Conservation (phyloP, 23 red algal genomes). For the Pyropia haitanensis region DNA sequence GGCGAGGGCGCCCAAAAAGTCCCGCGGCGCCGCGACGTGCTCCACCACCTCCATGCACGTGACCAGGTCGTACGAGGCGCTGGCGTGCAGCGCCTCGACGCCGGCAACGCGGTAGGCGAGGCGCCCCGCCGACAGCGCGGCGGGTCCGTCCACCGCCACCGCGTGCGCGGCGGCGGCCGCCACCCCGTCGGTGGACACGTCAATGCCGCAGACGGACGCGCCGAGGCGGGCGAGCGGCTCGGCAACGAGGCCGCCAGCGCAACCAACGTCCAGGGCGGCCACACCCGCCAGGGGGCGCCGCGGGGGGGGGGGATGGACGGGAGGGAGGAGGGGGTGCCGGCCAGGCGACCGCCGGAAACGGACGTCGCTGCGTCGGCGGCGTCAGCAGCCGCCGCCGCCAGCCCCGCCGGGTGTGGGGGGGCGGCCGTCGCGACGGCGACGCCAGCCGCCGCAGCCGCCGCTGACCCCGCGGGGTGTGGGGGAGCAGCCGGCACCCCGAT, state of each 20-base stretch:
- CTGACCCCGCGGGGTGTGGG: background rate
- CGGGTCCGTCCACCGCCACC: slow-evolving; percentile 18
- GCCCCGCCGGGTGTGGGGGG: background rate
- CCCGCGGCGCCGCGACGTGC: slow-evolving; percentile 63
- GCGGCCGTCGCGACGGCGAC: background rate
- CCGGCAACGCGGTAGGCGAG: slow-evolving; percentile 48
- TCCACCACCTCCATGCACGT: slow-evolving; percentile 84
- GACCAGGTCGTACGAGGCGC: slow-evolving; percentile 58
- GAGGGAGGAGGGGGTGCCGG: background rate
- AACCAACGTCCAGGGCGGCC: background rate
- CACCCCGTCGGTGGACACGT: slow-evolving; percentile 62
- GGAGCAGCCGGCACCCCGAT: background rate
- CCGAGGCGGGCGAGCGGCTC: slow-evolving; percentile 85
- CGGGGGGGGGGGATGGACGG: background rate
- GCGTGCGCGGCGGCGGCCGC: slow-evolving; percentile 50
- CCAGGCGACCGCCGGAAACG: background rate
- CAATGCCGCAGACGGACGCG: slow-evolving; percentile 67
- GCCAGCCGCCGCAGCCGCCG: slow-evolving; percentile 1
- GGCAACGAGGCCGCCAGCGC: slow-evolving; percentile 4
- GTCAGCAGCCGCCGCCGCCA: background rate
- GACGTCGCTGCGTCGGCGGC: background rate
- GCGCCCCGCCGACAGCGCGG: slow-evolving; percentile 7
- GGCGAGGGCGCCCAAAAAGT: slow-evolving; percentile 48
- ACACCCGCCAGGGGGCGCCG: background rate
- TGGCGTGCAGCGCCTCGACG: slow-evolving; percentile 28